phyloP scores from a whole-genome alignment of 768 basidiomycete species.

The Tylopilus vinaceipallidus region DNA sequence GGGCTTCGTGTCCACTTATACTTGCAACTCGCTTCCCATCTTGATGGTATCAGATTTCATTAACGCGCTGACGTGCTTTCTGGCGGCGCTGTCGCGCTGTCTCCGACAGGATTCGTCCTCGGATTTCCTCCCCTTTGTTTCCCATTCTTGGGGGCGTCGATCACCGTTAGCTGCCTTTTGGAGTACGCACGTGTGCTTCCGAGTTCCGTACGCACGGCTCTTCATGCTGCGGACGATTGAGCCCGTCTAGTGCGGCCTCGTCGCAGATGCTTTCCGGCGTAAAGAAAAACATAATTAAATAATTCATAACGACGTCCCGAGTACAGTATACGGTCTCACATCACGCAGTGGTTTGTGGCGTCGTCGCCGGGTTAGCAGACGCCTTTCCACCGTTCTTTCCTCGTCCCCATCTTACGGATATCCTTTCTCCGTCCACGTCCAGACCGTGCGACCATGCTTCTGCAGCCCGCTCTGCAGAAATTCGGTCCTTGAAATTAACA shows the following conservation, averaged over 20 bases:
- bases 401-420: constrained; percentile 87
- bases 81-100: constrained; percentile 47
- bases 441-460: constrained; percentile 89
- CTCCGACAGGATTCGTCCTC: constrained; percentile 55
- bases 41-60: background rate
- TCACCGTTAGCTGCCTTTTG: constrained; percentile 49
- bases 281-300: background rate
- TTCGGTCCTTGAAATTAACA: constrained; percentile 84
- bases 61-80: constrained; percentile 18
- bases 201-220: constrained; percentile 30
- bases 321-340: constrained; percentile 3
- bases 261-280: background rate
- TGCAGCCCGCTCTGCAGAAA: constrained; percentile 84
- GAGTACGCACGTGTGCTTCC: constrained; percentile 40
- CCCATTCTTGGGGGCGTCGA: constrained; percentile 46
- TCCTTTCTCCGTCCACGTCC: constrained; percentile 75
- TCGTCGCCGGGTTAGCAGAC: constrained; percentile 13
- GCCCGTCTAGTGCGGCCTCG: background rate
- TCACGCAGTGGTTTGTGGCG: constrained; percentile 13
- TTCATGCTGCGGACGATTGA: background rate
- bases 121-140: constrained; percentile 47
- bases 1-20: constrained; percentile 12
- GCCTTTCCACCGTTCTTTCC: constrained; percentile 50
- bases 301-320: background rate
- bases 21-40: background rate